Evolutionary conservation across 2,329 filamentous ascomycete species (phyloP).

Genomic region (Epichloe baconii): DNA sequence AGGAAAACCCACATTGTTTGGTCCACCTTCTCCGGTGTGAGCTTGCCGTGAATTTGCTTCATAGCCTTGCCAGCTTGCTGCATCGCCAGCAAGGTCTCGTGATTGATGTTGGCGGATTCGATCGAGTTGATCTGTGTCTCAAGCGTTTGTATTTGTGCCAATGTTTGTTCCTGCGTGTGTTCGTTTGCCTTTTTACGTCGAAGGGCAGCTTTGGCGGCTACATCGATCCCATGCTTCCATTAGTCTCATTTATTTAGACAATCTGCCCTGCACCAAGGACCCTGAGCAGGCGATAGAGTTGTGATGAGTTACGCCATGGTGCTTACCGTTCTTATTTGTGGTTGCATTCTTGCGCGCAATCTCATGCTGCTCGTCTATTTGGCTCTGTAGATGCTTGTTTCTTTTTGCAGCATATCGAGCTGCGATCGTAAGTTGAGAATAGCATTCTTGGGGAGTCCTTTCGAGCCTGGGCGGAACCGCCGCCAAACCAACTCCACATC

Average conservation of each 20-base stretch:
- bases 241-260: constrained; percentile 9
- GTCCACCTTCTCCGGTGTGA: constrained; percentile 91
- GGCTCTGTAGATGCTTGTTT: constrained; percentile 77
- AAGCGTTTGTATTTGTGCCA: constrained; percentile 77
- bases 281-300: background rate
- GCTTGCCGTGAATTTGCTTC: constrained; percentile 80
- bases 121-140: constrained; percentile 95
- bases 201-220: constrained; percentile 81
- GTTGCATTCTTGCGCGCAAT: constrained; percentile 76
- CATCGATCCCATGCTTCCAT: constrained; percentile 4
- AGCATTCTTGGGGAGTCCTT: constrained; percentile 96
- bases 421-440: constrained; percentile 80
- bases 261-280: constrained; percentile 6
- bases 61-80: constrained; percentile 81
- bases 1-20: constrained; percentile 65
- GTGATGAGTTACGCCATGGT: background rate
- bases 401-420: constrained; percentile 93
- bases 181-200: constrained; percentile 92
- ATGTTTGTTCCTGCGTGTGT: constrained; percentile 81
- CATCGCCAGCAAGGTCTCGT: constrained; percentile 90
- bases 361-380: constrained; percentile 85
- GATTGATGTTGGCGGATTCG: constrained; percentile 97
- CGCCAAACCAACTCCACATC: constrained; percentile 88
- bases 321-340: constrained; percentile 80
- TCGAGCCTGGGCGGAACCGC: constrained; percentile 65